Percentiles rank a stretch among this genome's conserved stretches.
Evolutionary conservation across 768 basidiomycete genomes (phyloP).

Genomic region (Mrakia frigida): DNA sequence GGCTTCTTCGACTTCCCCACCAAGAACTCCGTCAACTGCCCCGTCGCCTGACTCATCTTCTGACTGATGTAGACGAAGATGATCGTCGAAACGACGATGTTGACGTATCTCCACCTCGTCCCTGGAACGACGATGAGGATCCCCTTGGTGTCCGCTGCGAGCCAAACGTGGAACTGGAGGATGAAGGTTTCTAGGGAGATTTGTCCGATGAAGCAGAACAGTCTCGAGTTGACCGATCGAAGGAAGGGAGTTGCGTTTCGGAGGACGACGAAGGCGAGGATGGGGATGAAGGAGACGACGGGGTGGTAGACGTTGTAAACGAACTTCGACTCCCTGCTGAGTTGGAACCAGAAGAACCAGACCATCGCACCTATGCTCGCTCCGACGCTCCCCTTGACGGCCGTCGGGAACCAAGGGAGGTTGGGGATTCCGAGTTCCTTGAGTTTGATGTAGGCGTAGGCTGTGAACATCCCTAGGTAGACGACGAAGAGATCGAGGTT

Average conservation of each 20-base stretch:
- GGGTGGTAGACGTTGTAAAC: conserved; percentile 81
- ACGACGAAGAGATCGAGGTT: conserved; percentile 84
- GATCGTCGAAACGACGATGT: conserved; percentile 66
- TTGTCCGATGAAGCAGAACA: conserved; percentile 75
- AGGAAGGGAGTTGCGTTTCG: conserved; percentile 68
- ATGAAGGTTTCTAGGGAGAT: conserved; percentile 90
- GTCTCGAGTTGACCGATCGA: conserved; percentile 61
- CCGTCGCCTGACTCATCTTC: conserved; percentile 68
- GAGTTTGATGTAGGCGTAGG: conserved; percentile 66
- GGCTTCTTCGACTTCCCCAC: conserved; percentile 44
- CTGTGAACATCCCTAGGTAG: conserved; percentile 75
- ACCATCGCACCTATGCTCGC: conserved; percentile 54
- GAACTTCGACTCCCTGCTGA: conserved; percentile 70
- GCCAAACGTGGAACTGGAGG: conserved; percentile 78
- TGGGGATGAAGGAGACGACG: conserved; percentile 73
- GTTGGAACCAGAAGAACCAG: conserved; percentile 81
- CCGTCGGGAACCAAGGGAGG: conserved; percentile 59
- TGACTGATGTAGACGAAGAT: conserved; percentile 78
- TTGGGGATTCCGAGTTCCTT: conserved; percentile 68
- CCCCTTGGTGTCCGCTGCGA: conserved; percentile 73
- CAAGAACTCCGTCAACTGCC: conserved; percentile 57
- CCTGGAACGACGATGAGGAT: conserved; percentile 74
- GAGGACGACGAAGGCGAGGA: conserved; percentile 66
- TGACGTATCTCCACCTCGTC: conserved; percentile 64
- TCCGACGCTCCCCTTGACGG: conserved; percentile 52